Percentiles rank a stretch among this genome's conserved stretches.
Evolutionary conservation across 2,329 filamentous ascomycete species (phyloP).

Genomic region (Curvularia hawaiiensis): DNA sequence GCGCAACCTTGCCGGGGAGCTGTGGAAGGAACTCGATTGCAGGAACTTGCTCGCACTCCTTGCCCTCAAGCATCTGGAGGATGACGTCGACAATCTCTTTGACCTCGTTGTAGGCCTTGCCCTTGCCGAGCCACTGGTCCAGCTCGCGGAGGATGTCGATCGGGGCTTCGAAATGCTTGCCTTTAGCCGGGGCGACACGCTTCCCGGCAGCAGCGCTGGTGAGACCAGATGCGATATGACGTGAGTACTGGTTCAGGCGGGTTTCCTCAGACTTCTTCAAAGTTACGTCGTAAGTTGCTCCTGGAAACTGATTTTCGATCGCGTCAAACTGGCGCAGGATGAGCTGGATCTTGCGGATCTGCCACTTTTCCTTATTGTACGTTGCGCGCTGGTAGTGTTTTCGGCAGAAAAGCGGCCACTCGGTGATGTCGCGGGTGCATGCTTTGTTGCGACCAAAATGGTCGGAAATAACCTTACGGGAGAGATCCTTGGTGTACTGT

Average conservation of each 20-base stretch:
- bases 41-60: constrained; percentile 34
- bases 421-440: constrained; percentile 36
- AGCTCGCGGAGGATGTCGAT: constrained; percentile 42
- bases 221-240: constrained; percentile 27
- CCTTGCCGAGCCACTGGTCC: constrained; percentile 26
- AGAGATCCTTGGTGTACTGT: constrained; percentile 40
- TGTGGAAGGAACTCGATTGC: constrained; percentile 41
- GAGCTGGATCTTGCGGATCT: constrained; percentile 40
- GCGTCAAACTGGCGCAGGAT: constrained; percentile 41
- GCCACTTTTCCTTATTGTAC: constrained; percentile 45
- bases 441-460: constrained; percentile 50
- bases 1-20: constrained; percentile 21
- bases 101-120: constrained; percentile 28
- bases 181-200: constrained; percentile 14
- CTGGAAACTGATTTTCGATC: constrained; percentile 39
- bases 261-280: constrained; percentile 45
- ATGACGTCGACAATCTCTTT: constrained; percentile 33
- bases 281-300: constrained; percentile 38
- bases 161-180: constrained; percentile 41
- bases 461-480: constrained; percentile 48
- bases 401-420: constrained; percentile 46
- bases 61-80: constrained; percentile 34
- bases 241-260: constrained; percentile 38
- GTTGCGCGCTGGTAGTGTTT: constrained; percentile 50
- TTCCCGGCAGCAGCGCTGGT: constrained; percentile 15